Conservation (phyloP, 2,329 filamentous ascomycete species). For the Truncatella angustata region DNA sequence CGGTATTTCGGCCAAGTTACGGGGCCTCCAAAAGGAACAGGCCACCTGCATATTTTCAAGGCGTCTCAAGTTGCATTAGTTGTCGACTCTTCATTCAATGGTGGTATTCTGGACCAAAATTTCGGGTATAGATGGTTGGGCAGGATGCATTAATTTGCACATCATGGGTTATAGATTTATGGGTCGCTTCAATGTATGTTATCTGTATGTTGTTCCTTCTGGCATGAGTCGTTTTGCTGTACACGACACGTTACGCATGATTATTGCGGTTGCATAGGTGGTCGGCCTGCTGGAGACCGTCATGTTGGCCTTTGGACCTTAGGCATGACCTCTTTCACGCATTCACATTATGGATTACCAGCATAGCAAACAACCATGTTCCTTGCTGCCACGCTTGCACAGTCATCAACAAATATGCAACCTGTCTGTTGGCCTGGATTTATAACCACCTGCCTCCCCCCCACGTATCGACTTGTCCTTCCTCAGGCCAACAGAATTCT, state of each 20-base stretch:
- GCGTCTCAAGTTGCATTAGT: too few species aligned
- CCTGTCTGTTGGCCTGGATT: not conserved
- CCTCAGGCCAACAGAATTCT: not conserved
- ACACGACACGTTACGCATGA: not conserved
- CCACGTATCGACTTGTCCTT: too few species aligned
- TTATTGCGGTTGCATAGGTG: not conserved
- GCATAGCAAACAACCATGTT: not conserved
- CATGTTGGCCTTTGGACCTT: not conserved
- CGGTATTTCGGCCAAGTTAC: too few species aligned
- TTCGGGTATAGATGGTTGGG: not conserved
- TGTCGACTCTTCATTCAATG: too few species aligned
- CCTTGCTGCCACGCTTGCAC: not conserved
- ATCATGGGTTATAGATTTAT: not conserved
- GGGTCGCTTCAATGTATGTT: too few species aligned
- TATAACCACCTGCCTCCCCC: not conserved
- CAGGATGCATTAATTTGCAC: not conserved
- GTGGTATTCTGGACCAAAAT: not conserved
- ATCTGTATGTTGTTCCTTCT: not conserved
- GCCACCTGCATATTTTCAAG: too few species aligned
- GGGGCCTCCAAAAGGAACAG: too few species aligned
- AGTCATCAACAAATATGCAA: slow-evolving; percentile 2
- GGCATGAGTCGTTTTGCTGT: not conserved
- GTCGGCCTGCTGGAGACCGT: not conserved
- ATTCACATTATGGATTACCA: not conserved
- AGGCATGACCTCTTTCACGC: not conserved